Evolutionary conservation across 805 yeast genomes (phyloP).

Genomic region (Kuraishia capsulata): DNA sequence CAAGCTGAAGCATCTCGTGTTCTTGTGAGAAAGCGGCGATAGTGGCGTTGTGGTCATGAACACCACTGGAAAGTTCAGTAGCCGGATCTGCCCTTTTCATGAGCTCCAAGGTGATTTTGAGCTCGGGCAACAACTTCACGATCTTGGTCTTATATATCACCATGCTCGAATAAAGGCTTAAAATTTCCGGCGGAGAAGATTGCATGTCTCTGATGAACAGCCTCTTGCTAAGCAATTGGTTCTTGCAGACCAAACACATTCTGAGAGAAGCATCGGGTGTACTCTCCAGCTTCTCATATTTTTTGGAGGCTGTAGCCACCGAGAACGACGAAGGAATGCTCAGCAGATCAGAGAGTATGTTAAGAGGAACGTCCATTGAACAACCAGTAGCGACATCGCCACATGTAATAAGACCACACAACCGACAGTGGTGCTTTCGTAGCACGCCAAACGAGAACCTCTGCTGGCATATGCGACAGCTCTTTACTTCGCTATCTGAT

Average conservation of each 20-base stretch:
- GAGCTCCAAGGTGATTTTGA: slow-evolving; percentile 4
- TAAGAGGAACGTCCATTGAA: slow-evolving; percentile 61
- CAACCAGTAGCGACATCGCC: slow-evolving; percentile 56
- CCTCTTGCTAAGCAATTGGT: slow-evolving; percentile 46
- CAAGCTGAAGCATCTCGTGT: slow-evolving; percentile 20
- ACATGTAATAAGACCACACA: slow-evolving; percentile 81
- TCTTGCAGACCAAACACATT: slow-evolving; percentile 64
- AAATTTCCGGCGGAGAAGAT: slow-evolving; percentile 23
- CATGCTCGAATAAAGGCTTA: slow-evolving; percentile 26
- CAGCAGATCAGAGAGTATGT: slow-evolving; percentile 27
- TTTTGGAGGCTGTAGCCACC: neutral
- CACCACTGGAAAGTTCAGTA: slow-evolving; percentile 2
- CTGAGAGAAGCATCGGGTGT: slow-evolving; percentile 33
- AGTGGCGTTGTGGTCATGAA: slow-evolving; percentile 1
- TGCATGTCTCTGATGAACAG: slow-evolving; percentile 33
- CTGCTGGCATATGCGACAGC: slow-evolving; percentile 58
- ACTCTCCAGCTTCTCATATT: slow-evolving; percentile 7
- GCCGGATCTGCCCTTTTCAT: neutral
- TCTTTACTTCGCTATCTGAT: slow-evolving; percentile 31
- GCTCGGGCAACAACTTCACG: slow-evolving; percentile 9
- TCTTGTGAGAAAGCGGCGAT: neutral
- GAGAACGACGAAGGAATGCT: slow-evolving; percentile 12
- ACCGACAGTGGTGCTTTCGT: slow-evolving; percentile 85
- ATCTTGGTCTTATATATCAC: slow-evolving; percentile 13
- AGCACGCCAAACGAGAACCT: slow-evolving; percentile 41